Evolutionary conservation across 495 filamentous ascomycete species (phyloP).

Genomic region (Echria macrotheca): DNA sequence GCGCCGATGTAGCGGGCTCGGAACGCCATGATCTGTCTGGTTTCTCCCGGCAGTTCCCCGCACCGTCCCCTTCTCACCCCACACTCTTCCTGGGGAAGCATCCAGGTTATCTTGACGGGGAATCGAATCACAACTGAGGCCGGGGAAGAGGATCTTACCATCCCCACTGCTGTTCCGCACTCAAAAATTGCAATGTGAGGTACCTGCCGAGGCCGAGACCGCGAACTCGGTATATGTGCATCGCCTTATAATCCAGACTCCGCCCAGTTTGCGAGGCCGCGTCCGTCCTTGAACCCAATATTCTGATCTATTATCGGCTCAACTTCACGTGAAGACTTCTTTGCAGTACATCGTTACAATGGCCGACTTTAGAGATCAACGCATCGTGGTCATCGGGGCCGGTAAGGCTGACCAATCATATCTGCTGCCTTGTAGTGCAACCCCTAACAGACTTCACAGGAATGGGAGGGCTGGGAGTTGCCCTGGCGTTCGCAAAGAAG

Average conservation of each 20-base stretch:
- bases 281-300: too few relatives aligned
- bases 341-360: constrained; percentile 16
- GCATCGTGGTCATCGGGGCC: constrained; percentile 41
- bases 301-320: too few relatives aligned
- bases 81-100: too few relatives aligned
- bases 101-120: too few relatives aligned
- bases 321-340: too few relatives aligned
- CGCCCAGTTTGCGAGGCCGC: too few relatives aligned
- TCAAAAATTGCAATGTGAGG: constrained; percentile 3
- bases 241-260: too few relatives aligned
- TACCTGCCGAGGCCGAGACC: constrained; percentile 17
- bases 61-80: constrained; percentile 16
- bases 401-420: constrained; percentile 23
- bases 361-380: constrained; percentile 36
- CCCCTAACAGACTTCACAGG: constrained; percentile 37
- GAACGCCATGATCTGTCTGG: not conserved
- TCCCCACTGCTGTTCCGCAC: constrained; percentile 5
- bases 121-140: not conserved
- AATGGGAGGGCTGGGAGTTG: constrained; percentile 71
- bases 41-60: constrained; percentile 19
- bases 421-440: not conserved
- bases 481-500: constrained; percentile 66
- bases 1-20: not conserved
- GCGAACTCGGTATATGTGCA: not conserved
- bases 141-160: constrained; percentile 10